These are phyloP conservation scores for Boletus rufocinnamomeus DNA, from an alignment of 768 basidiomycete species.

Conservation along the genomic window DNA sequence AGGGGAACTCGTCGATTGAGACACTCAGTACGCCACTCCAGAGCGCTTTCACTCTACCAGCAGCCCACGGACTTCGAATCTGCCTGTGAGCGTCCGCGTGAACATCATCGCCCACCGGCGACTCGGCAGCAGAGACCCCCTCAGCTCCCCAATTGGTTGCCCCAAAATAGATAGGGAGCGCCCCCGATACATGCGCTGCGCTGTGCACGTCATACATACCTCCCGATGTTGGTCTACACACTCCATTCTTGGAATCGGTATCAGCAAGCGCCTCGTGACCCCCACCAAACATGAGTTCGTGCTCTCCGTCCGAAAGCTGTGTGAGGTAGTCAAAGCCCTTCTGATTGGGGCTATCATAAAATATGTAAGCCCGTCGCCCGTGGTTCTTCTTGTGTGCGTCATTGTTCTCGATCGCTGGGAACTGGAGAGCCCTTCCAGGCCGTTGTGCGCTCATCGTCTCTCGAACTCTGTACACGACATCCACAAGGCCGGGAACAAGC, in stretches of 20 bases:
- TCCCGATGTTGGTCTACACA: constrained; percentile 32
- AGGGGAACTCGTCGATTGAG: constrained; percentile 63
- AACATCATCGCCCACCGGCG: constrained; percentile 7
- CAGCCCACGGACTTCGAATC: constrained; percentile 33
- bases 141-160: constrained; percentile 45
- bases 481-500: constrained; percentile 45
- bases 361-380: constrained; percentile 59
- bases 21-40: constrained; percentile 69
- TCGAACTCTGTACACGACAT: constrained; percentile 38
- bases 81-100: constrained; percentile 17
- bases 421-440: constrained; percentile 42
- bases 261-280: constrained; percentile 40
- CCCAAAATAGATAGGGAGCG: constrained; percentile 58
- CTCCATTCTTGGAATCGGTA: neutral
- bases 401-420: constrained; percentile 2
- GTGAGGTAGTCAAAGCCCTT: constrained; percentile 68
- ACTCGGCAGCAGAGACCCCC: constrained; percentile 21
- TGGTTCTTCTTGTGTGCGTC: constrained; percentile 23
- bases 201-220: constrained; percentile 38
- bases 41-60: constrained; percentile 51
- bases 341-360: constrained; percentile 45
- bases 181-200: constrained; percentile 47
- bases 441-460: constrained; percentile 67
- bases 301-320: constrained; percentile 49
- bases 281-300: constrained; percentile 69